Conservation (phyloP, 495 filamentous ascomycete genomes). For the Tuber borchii region DNA sequence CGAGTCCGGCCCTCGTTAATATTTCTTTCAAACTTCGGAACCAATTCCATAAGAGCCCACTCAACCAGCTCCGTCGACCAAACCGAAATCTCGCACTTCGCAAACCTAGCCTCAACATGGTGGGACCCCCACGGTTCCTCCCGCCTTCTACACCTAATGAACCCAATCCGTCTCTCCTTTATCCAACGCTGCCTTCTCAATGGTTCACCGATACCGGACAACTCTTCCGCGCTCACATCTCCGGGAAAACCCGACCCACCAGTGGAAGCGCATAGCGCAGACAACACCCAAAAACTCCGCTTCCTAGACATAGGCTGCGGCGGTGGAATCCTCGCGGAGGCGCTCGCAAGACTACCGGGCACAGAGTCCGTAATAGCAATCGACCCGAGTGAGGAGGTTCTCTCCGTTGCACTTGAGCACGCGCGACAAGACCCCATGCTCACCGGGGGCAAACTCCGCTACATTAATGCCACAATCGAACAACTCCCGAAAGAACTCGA, state of each 20-base stretch:
- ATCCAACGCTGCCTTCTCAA: conserved; percentile 58
- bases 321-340: conserved; percentile 92
- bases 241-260: conserved; percentile 27
- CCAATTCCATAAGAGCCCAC: conserved; percentile 6
- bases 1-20: not conserved
- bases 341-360: conserved; percentile 65
- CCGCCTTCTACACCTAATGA: conserved; percentile 92
- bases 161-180: conserved; percentile 91
- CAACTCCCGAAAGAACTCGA: conserved; percentile 11
- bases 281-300: conserved; percentile 44
- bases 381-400: conserved; percentile 73
- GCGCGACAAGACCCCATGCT: conserved; percentile 60
- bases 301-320: conserved; percentile 95
- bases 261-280: conserved; percentile 29
- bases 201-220: conserved; percentile 46
- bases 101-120: conserved; percentile 84
- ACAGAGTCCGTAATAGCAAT: conserved; percentile 70
- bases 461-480: conserved; percentile 53
- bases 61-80: conserved; percentile 67
- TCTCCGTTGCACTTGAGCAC: conserved; percentile 71
- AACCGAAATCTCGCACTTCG: conserved; percentile 87
- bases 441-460: conserved; percentile 54
- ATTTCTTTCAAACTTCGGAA: not conserved
- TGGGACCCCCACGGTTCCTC: conserved; percentile 95
- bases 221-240: conserved; percentile 15